A percentile compares a stretch with the other conserved stretches of the same genome.
Conservation (phyloP, 2,329 filamentous ascomycete species). For the Fusarium verticillioides region DNA sequence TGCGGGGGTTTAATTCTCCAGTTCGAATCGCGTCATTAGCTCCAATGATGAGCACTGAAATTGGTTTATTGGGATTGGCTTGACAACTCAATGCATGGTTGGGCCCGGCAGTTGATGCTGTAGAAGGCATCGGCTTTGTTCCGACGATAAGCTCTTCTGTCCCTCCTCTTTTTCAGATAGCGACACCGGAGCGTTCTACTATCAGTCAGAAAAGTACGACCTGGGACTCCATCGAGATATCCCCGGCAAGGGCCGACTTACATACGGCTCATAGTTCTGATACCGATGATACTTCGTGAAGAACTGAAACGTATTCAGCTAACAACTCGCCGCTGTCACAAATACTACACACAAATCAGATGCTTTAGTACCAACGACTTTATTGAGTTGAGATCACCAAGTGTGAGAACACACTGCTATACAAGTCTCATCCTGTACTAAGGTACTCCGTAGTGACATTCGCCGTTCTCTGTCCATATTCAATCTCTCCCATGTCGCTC, state of each 20-base stretch:
- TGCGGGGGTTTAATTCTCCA: slow-evolving; percentile 5
- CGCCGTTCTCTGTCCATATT: background rate
- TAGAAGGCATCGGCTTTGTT: background rate
- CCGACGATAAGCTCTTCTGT: slow-evolving; percentile 16
- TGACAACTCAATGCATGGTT: slow-evolving; percentile 9
- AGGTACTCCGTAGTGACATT: background rate
- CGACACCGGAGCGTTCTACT: slow-evolving; percentile 10
- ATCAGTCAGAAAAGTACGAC: background rate
- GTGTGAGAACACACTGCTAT: background rate
- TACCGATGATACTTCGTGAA: background rate
- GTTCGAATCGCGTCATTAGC: slow-evolving; percentile 39
- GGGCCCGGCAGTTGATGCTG: background rate
- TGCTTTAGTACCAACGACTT: background rate
- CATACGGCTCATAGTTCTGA: background rate
- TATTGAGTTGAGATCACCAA: background rate
- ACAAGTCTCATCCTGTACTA: background rate
- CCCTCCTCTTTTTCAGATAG: background rate
- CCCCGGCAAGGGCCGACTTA: background rate
- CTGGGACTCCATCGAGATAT: background rate
- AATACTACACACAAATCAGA: background rate
- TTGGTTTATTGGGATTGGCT: slow-evolving; percentile 36
- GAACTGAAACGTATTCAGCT: background rate
- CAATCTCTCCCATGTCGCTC: background rate
- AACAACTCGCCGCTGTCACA: background rate
- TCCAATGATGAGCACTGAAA: slow-evolving; percentile 39